Conservation (phyloP, 257 asterid species). For the Solanum megistacrolobum region DNA sequence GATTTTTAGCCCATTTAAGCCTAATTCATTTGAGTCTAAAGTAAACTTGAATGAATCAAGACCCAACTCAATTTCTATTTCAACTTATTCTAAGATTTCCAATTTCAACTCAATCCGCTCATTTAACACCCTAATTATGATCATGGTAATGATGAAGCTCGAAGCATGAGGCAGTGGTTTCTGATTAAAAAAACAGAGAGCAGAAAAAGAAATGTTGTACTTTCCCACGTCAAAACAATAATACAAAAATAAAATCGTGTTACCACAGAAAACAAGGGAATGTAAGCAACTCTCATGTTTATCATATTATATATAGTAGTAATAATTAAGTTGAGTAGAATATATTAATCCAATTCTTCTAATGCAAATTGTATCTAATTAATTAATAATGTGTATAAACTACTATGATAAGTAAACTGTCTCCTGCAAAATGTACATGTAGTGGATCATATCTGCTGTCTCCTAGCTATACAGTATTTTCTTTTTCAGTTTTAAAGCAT, state of each 20-base stretch:
- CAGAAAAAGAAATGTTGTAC: not conserved
- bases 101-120: no score
- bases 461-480: not conserved
- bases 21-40: no score
- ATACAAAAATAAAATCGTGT: not conserved
- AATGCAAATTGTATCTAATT: not conserved
- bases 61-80: no score
- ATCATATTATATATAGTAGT: not conserved
- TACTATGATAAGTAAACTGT: not conserved
- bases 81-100: accelerated
- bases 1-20: no score
- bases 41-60: no score
- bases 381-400: not conserved
- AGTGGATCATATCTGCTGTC: not conserved
- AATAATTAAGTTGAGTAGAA: not conserved
- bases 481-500: conserved; percentile 27
- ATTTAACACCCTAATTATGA: not conserved
- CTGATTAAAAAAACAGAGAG: not conserved
- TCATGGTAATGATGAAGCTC: not conserved
- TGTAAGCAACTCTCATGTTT: not conserved
- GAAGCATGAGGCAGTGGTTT: not conserved
- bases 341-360: not conserved
- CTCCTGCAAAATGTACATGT: not conserved
- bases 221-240: not conserved
- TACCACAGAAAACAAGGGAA: not conserved